These are phyloP conservation scores for Cladosporium sp. DNA, from an alignment of 2,329 filamentous ascomycete species.

Conservation along the genomic window DNA sequence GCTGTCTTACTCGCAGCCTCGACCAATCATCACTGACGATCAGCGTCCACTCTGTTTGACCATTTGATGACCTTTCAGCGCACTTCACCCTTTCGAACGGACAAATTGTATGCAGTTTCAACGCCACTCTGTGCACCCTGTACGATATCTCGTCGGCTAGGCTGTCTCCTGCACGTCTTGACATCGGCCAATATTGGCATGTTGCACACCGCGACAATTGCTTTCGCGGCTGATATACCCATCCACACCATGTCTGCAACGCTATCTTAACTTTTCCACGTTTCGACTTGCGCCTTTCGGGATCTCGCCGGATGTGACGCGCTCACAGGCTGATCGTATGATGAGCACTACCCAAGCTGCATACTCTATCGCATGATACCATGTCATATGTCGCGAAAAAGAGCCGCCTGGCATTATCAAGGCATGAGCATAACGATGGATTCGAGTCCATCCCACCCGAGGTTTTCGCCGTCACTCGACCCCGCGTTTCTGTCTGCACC, in stretches of 20 bases:
- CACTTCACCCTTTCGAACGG: too few species aligned
- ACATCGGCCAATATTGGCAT: not conserved
- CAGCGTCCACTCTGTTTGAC: not conserved
- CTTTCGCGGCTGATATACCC: slow-evolving; percentile 11
- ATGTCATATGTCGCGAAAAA: not conserved
- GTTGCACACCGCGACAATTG: too few species aligned
- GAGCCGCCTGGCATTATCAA: not conserved
- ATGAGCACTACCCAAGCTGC: too few species aligned
- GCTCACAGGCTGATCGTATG: not conserved
- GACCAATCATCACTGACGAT: not conserved
- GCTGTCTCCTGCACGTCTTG: not conserved
- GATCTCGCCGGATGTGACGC: not conserved
- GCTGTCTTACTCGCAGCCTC: slow-evolving; percentile 2
- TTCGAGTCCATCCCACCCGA: not conserved
- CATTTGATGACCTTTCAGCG: not conserved
- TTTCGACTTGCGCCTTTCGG: not conserved
- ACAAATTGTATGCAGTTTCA: slow-evolving; percentile 1
- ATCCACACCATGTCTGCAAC: slow-evolving; percentile 10
- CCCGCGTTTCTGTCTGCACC: slow-evolving; percentile 1
- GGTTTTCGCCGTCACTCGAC: not conserved
- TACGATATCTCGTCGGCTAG: not conserved
- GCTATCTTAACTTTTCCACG: not conserved
- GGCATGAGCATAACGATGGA: not conserved
- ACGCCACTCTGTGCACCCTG: not conserved
- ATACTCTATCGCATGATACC: too few species aligned